Evolutionary conservation across 352 stramenopile species (phyloP), one percentile per base, ranked within the genome.

Genomic region (Hyaloperonospora brassicae): DNA sequence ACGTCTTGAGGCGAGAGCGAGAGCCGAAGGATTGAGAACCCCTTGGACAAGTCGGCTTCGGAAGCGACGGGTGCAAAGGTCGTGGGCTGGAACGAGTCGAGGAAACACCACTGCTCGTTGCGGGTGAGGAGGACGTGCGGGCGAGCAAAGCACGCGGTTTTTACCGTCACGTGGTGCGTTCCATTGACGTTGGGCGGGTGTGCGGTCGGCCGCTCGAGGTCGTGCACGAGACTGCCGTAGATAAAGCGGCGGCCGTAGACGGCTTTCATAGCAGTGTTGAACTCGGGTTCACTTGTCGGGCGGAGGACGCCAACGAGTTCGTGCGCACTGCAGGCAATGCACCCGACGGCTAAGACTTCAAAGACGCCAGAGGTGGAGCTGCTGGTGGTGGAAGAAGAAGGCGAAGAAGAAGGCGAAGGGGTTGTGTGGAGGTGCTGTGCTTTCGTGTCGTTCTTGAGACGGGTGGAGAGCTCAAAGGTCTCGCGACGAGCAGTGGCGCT

Each of bases 21-120:
- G 10, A 62, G 34, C 9, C 70, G 43, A 21, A 45, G 50, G 2
- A 82, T 44, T 1, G 66, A 65, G 27, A 82, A 76, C 0, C 66
- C 67, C 17, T 17, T 27, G 61, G 51, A 2, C 49, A 57, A 0
- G 25, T 52, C 27, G 50, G 40, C 1, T 50, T 14, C 27, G 0
- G 63, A 52, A 13, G 22, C 42, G 11, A 60, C 40, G 1, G n/a
- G 34, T 1, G 31, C 30, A 10, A 61, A 47, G 8, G 10, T 52
- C 1, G 53, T 59, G 0, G 56, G 68, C 35, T 69, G 64, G 42
- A 75, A 77, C 25, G 66, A 61, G 38, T 82, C 72, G 9, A 82
- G 61, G 41, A 72, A 82, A 34, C 66, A 79, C 70, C 70, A 79
- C 45, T 79, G 61, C 38, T 83, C 64, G 17, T 79, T 76, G 9